Evolutionary conservation across 2,329 filamentous ascomycete genomes (phyloP).

Genomic region (Xylariaceae sp.): DNA sequence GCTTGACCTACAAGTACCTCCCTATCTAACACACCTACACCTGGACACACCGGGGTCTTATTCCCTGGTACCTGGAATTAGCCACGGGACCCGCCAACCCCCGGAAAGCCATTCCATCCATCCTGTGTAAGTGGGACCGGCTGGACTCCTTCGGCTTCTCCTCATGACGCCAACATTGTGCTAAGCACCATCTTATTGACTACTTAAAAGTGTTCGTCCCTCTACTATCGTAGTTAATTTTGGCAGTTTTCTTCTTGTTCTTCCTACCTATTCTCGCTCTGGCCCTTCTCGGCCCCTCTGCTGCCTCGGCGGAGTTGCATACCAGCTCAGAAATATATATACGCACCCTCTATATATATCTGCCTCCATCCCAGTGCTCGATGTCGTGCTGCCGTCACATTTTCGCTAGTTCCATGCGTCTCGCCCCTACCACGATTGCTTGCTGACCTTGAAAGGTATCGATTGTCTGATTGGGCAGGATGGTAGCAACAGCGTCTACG

Average conservation of each 20-base stretch:
- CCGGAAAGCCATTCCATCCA: not conserved
- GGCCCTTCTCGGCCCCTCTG: not conserved
- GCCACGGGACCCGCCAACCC: not conserved
- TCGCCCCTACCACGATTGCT: slow-evolving; percentile 10
- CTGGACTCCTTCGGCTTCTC: not conserved
- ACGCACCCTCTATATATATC: not conserved
- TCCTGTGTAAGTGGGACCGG: not conserved
- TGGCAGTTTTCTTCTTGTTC: not conserved
- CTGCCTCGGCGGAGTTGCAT: not conserved
- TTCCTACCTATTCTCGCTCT: not conserved
- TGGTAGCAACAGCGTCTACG: slow-evolving; percentile 15
- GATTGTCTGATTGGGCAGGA: slow-evolving; percentile 18
- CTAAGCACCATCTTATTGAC: not conserved
- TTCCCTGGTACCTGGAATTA: not conserved
- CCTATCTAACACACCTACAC: too few species aligned
- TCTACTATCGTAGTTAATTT: not conserved
- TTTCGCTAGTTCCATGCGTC: slow-evolving; percentile 1
- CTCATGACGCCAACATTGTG: not conserved
- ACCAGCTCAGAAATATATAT: not conserved
- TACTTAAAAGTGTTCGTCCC: not conserved
- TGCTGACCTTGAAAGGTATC: slow-evolving; percentile 9
- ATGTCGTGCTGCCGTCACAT: slow-evolving; percentile 12
- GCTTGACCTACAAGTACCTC: too few species aligned
- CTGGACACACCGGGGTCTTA: too few species aligned
- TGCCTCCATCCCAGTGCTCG: slow-evolving; percentile 3